Percentiles rank a stretch among this genome's conserved stretches.
These are phyloP conservation scores for Sphagnurus paluster DNA, from an alignment of 1,284 basidiomycete species.

Conservation along the genomic window DNA sequence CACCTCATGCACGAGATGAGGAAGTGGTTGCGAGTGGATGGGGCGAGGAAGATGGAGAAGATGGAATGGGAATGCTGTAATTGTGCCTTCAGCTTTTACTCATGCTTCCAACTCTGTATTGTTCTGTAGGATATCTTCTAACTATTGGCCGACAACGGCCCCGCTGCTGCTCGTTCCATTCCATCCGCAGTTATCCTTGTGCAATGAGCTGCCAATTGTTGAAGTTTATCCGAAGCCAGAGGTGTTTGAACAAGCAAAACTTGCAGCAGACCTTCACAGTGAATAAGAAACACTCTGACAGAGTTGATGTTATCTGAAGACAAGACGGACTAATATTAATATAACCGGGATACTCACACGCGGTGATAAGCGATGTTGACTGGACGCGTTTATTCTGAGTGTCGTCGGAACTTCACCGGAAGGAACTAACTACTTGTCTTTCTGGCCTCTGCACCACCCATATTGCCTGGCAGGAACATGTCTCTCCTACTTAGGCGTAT, in stretches of 20 bases:
- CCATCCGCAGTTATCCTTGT: not conserved
- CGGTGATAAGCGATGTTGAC: too few species aligned
- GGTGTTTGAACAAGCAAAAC: not conserved
- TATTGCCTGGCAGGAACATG: slow-evolving; percentile 11
- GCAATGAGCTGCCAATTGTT: too few species aligned
- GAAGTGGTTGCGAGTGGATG: slow-evolving; percentile 58
- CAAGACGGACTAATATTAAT: too few species aligned
- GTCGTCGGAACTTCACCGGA: not conserved
- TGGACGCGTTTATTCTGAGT: slow-evolving; percentile 3
- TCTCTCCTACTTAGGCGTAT: slow-evolving; percentile 17
- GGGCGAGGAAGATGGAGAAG: slow-evolving; percentile 62
- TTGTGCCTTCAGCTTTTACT: not conserved
- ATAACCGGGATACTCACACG: too few species aligned
- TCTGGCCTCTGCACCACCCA: not conserved
- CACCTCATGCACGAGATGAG: slow-evolving; percentile 47
- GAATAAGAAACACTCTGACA: too few species aligned
- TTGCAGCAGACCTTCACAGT: too few species aligned
- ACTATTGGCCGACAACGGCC: not conserved
- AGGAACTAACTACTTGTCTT: not conserved
- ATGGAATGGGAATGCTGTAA: slow-evolving; percentile 64
- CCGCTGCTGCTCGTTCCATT: not conserved
- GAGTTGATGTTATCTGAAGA: too few species aligned
- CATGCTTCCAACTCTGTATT: slow-evolving; percentile 2
- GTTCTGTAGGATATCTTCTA: slow-evolving; percentile 8
- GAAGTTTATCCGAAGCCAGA: too few species aligned